A percentile compares a stretch with the other conserved stretches of the same genome.
phyloP scores from a whole-genome alignment of 345 rosid genomes.

The Hirschfeldia incana region DNA sequence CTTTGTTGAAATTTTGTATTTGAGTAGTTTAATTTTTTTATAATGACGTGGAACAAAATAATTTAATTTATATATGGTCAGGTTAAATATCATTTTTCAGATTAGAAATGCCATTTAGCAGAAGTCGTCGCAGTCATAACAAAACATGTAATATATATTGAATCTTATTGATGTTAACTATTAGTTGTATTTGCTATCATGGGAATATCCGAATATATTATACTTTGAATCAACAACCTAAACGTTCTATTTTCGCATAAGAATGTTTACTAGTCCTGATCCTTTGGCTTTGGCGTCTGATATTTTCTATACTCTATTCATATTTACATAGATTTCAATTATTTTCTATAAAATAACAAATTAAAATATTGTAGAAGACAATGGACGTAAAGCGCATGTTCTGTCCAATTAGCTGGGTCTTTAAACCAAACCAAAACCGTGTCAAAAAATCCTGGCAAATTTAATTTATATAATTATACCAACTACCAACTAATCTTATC shows the following conservation, averaged over 20 bases:
- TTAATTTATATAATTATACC: conserved; percentile 22
- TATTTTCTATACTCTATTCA: neutral
- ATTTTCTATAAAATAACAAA: neutral
- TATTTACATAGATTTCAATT: neutral
- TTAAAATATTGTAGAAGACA: conserved; percentile 10
- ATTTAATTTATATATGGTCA: neutral
- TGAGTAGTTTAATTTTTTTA: neutral
- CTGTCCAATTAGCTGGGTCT: conserved; percentile 37
- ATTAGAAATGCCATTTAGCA: neutral
- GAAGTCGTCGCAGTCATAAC: neutral
- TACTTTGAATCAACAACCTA: neutral
- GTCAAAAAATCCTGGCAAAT: conserved; percentile 29
- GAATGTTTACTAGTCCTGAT: neutral
- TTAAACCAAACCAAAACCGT: conserved; percentile 39
- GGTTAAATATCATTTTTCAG: neutral
- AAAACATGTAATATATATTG: neutral
- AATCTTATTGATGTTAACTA: neutral
- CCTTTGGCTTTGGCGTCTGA: conserved; percentile 18
- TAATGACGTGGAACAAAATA: neutral
- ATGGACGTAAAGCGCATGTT: conserved; percentile 26
- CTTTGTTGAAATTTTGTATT: neutral
- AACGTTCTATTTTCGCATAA: neutral
- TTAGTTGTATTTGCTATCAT: conserved; percentile 6
- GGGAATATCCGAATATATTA: conserved; percentile 1
- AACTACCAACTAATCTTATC: conserved; percentile 28